A percentile compares a stretch with the other conserved stretches of the same genome.
Conservation (phyloP, 2,329 filamentous ascomycete genomes). For the Arachnopeziza araneosa region DNA sequence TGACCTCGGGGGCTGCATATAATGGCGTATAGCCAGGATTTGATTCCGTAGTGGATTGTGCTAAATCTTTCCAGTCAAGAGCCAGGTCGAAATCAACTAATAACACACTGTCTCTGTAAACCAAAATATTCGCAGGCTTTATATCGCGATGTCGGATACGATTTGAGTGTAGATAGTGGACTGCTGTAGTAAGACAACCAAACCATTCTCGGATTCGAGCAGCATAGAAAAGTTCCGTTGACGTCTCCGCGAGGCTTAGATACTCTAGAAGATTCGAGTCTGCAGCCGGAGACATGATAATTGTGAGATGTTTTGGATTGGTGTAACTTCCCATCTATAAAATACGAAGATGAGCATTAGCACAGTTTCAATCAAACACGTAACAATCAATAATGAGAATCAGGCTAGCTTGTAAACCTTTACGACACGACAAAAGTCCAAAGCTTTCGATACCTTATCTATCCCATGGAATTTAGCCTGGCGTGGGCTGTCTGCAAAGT, state of each 20-base stretch:
- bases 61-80: slow-evolving; percentile 18
- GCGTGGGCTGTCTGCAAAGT: not conserved
- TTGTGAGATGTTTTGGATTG: slow-evolving; percentile 15
- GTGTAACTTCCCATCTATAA: slow-evolving; percentile 21
- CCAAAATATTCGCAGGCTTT: not conserved
- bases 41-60: slow-evolving; percentile 12
- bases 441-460: no score
- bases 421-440: no score
- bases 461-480: no score
- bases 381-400: no score
- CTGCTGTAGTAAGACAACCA: not conserved
- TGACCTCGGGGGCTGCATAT: slow-evolving; percentile 15
- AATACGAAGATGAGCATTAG: no score
- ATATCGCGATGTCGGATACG: not conserved
- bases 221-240: not conserved
- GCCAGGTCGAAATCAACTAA: slow-evolving; percentile 22
- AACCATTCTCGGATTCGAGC: slow-evolving; percentile 3
- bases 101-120: slow-evolving; percentile 6
- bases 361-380: no score
- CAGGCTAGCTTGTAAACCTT: no score
- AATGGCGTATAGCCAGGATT: not conserved
- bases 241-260: no score
- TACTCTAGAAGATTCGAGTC: no score
- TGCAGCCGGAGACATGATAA: no score
- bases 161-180: not conserved